Conservation (phyloP, 139 green algal species). For the Micractinium conductrix region DNA sequence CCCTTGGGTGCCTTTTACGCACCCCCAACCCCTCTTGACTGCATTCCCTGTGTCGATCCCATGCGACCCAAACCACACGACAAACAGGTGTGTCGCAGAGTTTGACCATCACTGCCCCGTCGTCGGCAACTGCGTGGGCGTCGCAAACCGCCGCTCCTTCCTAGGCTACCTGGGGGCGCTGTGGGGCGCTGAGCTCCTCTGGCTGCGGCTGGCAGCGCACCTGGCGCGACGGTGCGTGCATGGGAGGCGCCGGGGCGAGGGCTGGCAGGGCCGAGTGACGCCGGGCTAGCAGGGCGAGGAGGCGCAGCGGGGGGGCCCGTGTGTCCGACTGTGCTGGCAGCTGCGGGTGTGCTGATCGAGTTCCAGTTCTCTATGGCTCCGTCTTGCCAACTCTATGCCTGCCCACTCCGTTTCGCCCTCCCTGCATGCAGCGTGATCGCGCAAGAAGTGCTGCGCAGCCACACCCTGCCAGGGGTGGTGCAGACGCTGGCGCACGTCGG, state of each 20-base stretch:
- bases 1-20: too few species aligned
- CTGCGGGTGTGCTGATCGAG: too few species aligned
- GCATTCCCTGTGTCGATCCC: too few species aligned
- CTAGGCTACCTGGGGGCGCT: constrained; percentile 46
- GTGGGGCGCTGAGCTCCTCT: constrained; percentile 52
- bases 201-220: constrained; percentile 33
- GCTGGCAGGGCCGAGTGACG: too few species aligned
- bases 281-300: too few species aligned
- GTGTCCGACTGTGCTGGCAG: too few species aligned
- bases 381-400: too few species aligned
- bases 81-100: constrained; percentile 52
- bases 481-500: not conserved
- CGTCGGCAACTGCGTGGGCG: constrained; percentile 62
- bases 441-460: constrained; percentile 23
- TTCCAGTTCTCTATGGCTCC: too few species aligned
- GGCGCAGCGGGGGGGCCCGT: too few species aligned
- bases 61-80: too few species aligned
- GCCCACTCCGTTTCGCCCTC: not conserved
- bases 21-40: too few species aligned
- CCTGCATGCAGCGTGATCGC: constrained; percentile 15
- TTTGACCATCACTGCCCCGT: constrained; percentile 75
- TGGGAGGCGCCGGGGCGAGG: too few species aligned
- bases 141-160: constrained; percentile 56
- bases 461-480: not conserved
- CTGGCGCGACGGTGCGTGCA: constrained; percentile 33